Percentiles rank a stretch among this genome's conserved stretches.
phyloP scores from a whole-genome alignment of 768 basidiomycete genomes.

The Boletus insuetus region DNA sequence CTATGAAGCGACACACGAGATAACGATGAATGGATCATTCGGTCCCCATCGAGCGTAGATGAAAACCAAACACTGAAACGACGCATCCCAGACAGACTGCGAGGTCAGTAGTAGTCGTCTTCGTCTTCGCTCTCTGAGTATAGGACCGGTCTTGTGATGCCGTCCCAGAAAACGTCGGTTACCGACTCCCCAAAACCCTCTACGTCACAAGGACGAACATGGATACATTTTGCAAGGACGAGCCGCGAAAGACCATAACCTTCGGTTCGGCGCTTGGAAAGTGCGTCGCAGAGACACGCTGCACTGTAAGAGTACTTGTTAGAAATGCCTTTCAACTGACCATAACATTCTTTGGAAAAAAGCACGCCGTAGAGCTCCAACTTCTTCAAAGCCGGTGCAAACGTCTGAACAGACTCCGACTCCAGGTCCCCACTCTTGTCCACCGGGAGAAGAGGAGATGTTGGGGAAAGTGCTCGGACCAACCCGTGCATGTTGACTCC shows the following conservation, averaged over 20 bases:
- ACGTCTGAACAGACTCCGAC: conserved; percentile 1
- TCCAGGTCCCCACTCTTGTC: not conserved
- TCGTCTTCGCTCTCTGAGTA: conserved; percentile 1
- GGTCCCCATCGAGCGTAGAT: not conserved
- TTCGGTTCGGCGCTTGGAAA: conserved; percentile 9
- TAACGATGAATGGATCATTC: not conserved
- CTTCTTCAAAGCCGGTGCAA: conserved; percentile 16
- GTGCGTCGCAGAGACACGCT: conserved; percentile 16
- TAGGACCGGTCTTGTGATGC: not conserved
- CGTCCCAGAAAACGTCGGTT: conserved; percentile 19
- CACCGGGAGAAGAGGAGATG: not conserved
- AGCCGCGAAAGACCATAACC: conserved; percentile 15
- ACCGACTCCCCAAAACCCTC: conserved; percentile 4
- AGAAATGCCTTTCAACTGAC: not conserved
- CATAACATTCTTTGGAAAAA: conserved; percentile 10
- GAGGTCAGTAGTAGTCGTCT: not conserved
- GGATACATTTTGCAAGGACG: conserved; percentile 7
- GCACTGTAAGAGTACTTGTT: conserved; percentile 4
- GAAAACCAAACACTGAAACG: not conserved
- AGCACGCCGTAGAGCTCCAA: conserved; percentile 5
- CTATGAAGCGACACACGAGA: not conserved
- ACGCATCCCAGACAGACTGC: not conserved
- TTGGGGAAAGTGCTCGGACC: conserved; percentile 1
- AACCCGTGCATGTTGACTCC: conserved; percentile 9
- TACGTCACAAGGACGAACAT: conserved; percentile 2